Conservation (phyloP, 257 asterid species). For the Nicotiana paniculata region DNA sequence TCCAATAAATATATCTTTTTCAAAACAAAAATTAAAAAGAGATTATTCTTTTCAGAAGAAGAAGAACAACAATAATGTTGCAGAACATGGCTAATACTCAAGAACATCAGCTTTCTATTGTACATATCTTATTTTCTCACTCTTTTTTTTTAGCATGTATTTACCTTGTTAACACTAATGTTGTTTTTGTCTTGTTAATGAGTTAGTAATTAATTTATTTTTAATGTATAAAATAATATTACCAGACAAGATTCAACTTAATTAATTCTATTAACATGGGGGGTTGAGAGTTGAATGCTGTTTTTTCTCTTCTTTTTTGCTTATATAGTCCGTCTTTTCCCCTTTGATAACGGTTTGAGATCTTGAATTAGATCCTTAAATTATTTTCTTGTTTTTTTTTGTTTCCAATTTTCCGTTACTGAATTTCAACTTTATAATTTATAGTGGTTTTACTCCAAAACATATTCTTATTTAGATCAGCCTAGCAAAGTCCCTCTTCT, state of each 20-base stretch:
- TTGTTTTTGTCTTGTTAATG: neutral
- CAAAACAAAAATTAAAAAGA: neutral
- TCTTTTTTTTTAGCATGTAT: neutral
- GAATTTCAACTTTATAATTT: no score
- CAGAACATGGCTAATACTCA: conserved; percentile 45
- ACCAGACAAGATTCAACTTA: neutral
- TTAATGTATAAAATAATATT: no score
- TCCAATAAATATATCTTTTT: neutral
- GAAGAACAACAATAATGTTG: conserved; percentile 37
- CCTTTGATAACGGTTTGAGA: neutral
- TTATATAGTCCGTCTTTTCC: neutral
- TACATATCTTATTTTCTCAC: neutral
- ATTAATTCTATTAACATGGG: neutral
- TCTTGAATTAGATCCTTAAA: neutral
- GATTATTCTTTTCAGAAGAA: neutral
- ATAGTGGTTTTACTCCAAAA: neutral
- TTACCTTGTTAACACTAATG: neutral
- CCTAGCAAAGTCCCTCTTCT: neutral
- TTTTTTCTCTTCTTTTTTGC: neutral
- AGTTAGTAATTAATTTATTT: neutral
- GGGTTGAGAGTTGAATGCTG: neutral
- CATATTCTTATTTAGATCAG: neutral
- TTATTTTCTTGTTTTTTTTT: neutral
- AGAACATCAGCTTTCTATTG: conserved; percentile 45
- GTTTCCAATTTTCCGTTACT: neutral